Evolutionary conservation across 2,329 filamentous ascomycete species (phyloP), one percentile per base, ranked within the genome.

Genomic region (Aureobasidium leucospermi): DNA sequence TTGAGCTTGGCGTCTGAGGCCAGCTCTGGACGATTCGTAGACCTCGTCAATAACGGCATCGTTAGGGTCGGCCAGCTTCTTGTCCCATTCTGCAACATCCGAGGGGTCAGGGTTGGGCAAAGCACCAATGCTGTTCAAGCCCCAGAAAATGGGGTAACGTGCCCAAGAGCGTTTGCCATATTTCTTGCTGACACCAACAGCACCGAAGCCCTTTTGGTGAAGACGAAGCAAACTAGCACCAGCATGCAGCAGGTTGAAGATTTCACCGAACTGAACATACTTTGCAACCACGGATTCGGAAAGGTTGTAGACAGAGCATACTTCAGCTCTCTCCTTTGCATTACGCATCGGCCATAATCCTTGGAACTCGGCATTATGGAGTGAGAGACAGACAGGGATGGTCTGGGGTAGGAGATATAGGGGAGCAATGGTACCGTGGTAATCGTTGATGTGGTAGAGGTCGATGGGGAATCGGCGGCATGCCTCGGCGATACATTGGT

Each of bases 301-400:
- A 28, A 87, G 73, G 64, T 86, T 86, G 72, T 85, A 87, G 36
- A 87, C 83, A 4, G 78, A 77, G 68, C 83, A 86, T 4, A 87
- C 82, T 69, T 88, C 85, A 42, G 80, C 79, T 59, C 79, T 78
- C 65, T 87, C 85, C 46, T 81, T 78, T 7, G 79, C 76, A 8
- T 79, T 84, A 9, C 85, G 76, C 79, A 87, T 85, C 0, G 84
- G 83, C 85, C 85, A 87, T 23, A 87, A 73, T 52, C 85, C 85
- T 68, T 87, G 85, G 65, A 87, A 87, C 64, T 87, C 85, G 52
- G 85, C 85, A 63, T 87, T 87, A 69, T 87, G 85, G 11, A 87
- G 79, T 0, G 84, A 86, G 8, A 87, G 72, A 64, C 82, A 85
- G 63, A 79, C 78, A 2, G 84, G 84, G 43, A 87, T 78, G 0